Evolutionary conservation across 495 filamentous ascomycete genomes (phyloP).

Genomic region (Tuber aestivum): DNA sequence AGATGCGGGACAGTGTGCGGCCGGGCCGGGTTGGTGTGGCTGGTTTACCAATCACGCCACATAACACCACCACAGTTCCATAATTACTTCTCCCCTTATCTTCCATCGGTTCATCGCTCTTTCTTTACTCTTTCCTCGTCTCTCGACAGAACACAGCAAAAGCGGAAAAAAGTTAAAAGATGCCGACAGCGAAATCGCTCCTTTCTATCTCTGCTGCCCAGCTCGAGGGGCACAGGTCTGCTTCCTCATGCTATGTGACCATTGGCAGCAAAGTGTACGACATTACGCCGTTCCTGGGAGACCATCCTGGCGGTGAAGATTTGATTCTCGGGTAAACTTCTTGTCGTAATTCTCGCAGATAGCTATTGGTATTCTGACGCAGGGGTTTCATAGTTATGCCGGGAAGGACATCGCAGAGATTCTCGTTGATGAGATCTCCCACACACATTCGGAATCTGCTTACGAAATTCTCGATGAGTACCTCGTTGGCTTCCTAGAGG

Average conservation of each 20-base stretch:
- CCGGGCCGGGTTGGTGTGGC: not conserved
- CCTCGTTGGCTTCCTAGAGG: constrained; percentile 67
- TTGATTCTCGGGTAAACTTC: constrained; percentile 66
- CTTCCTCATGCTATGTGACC: constrained; percentile 87
- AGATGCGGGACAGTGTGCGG: not conserved
- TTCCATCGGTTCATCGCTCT: constrained; percentile 42
- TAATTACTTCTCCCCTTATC: constrained; percentile 37
- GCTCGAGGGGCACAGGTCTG: constrained; percentile 70
- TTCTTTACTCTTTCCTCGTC: constrained; percentile 24
- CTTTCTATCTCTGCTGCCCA: constrained; percentile 73
- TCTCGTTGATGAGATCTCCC: constrained; percentile 75
- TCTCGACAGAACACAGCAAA: not conserved
- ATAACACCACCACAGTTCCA: constrained; percentile 15
- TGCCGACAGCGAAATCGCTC: constrained; percentile 48
- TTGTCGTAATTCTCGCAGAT: not conserved
- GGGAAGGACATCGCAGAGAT: constrained; percentile 82
- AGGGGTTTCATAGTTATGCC: constrained; percentile 49
- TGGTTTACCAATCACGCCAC: constrained; percentile 13
- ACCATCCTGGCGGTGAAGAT: constrained; percentile 86
- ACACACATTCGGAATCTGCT: constrained; percentile 78
- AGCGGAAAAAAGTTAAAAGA: not conserved
- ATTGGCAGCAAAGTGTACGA: constrained; percentile 88
- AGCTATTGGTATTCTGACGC: constrained; percentile 7
- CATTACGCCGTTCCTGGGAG: constrained; percentile 78
- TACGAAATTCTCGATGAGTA: constrained; percentile 86